These are phyloP conservation scores for Protomyces lactucae-debilis DNA, from an alignment of 1,139 yeast genomes.

Conservation along the genomic window DNA sequence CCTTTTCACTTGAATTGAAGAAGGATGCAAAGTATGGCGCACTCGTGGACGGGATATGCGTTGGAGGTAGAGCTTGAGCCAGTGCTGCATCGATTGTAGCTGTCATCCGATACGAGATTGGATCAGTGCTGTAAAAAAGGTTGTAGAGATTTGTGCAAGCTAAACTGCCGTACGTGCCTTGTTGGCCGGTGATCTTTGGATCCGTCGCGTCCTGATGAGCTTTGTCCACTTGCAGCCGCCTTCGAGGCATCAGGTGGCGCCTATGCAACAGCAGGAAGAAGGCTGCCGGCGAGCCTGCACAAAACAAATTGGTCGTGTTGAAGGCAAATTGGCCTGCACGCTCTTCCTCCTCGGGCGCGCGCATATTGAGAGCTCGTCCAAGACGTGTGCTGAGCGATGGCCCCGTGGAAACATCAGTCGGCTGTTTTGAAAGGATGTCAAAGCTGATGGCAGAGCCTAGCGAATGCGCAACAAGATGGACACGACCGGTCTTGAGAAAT, in stretches of 20 bases:
- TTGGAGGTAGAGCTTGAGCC: conserved; percentile 36
- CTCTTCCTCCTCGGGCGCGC: not conserved
- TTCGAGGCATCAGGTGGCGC: conserved; percentile 33
- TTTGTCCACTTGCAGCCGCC: not conserved
- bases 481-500: conserved; percentile 49
- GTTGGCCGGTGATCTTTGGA: not conserved
- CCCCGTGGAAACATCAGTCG: conserved; percentile 34
- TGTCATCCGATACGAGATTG: conserved; percentile 41
- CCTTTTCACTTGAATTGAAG: not conserved
- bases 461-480: conserved; percentile 85
- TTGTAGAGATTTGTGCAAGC: conserved; percentile 43
- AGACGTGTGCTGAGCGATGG: conserved; percentile 26
- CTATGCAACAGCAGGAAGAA: conserved; percentile 49
- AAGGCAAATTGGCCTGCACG: conserved; percentile 46
- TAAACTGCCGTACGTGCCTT: conserved; percentile 40
- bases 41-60: conserved; percentile 35
- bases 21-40: conserved; percentile 19
- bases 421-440: conserved; percentile 66
- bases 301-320: conserved; percentile 67
- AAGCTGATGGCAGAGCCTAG: conserved; percentile 81
- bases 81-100: conserved; percentile 41
- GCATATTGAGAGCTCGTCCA: conserved; percentile 27
- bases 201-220: conserved; percentile 16
- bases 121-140: conserved; percentile 43
- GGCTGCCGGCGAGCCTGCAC: conserved; percentile 88